These are phyloP conservation scores for Tetragonia tetragonoides DNA, from an alignment of 148 eudicot species.

Conservation along the genomic window DNA sequence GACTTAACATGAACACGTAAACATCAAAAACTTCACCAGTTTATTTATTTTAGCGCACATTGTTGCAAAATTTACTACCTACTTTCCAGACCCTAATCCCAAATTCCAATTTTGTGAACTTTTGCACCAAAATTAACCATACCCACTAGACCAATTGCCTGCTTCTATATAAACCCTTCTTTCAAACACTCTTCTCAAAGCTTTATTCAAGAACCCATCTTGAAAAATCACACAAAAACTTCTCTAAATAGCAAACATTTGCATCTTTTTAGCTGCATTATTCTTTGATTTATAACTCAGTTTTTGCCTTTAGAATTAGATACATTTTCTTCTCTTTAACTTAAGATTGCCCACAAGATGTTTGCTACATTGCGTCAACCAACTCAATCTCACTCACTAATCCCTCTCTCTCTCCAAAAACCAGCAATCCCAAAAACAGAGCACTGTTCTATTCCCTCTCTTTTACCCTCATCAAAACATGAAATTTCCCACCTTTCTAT, in stretches of 20 bases:
- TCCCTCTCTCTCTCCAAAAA: constrained; percentile 30
- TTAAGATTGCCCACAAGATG: constrained; percentile 36
- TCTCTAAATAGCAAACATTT: not conserved
- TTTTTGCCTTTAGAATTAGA: not conserved
- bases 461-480: constrained; percentile 11
- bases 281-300: constrained; percentile 14
- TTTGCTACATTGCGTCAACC: constrained; percentile 40
- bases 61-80: constrained; percentile 11
- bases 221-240: not conserved
- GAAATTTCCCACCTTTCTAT: constrained; percentile 24
- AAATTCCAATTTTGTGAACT: not conserved
- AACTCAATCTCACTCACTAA: constrained; percentile 25
- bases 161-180: constrained; percentile 30
- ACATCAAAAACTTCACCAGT: not conserved
- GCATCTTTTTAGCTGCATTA: not conserved
- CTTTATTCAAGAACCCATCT: constrained; percentile 10
- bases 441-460: constrained; percentile 2
- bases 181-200: not conserved
- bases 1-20: constrained; percentile 8
- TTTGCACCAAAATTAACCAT: not conserved
- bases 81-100: not conserved
- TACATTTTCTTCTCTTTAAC: not conserved
- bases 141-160: not conserved
- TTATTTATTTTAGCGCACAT: constrained; percentile 4
- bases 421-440: constrained; percentile 24